Conservation (phyloP, 129 eudicot genomes). For the carrot (Daucus carota) region DNA sequence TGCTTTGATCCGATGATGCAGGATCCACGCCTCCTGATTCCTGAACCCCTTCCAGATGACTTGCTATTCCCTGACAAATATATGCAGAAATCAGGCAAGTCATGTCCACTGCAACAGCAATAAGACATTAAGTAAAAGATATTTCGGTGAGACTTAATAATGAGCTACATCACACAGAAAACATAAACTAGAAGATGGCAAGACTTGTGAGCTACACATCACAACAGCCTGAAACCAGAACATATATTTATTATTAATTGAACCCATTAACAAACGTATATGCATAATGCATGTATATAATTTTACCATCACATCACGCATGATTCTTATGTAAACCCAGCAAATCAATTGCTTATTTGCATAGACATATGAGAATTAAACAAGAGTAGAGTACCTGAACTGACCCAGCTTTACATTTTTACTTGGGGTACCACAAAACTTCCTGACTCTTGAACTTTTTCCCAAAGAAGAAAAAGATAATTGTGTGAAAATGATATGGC, state of each 20-base stretch:
- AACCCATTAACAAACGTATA: neutral
- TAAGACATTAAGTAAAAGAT: neutral
- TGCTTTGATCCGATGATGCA: neutral
- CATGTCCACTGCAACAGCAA: neutral
- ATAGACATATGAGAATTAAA: neutral
- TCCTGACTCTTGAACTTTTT: neutral
- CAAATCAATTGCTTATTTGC: neutral
- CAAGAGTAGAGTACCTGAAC: neutral
- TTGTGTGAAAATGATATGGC: neutral
- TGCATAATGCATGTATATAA: neutral
- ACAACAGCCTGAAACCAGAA: neutral
- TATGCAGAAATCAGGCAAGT: neutral
- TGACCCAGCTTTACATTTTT: no score
- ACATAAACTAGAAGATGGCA: neutral
- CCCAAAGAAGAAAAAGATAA: neutral
- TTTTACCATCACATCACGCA: neutral
- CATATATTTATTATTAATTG: neutral
- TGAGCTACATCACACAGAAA: no score
- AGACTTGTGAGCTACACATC: neutral
- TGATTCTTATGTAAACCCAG: neutral
- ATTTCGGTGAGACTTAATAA: no score
- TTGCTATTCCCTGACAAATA: neutral
- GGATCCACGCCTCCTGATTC: neutral
- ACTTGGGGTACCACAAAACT: neutral
- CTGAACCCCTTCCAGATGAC: neutral